phyloP scores from a whole-genome alignment of 2,329 filamentous ascomycete genomes.

The Arthrobotrys conoides region DNA sequence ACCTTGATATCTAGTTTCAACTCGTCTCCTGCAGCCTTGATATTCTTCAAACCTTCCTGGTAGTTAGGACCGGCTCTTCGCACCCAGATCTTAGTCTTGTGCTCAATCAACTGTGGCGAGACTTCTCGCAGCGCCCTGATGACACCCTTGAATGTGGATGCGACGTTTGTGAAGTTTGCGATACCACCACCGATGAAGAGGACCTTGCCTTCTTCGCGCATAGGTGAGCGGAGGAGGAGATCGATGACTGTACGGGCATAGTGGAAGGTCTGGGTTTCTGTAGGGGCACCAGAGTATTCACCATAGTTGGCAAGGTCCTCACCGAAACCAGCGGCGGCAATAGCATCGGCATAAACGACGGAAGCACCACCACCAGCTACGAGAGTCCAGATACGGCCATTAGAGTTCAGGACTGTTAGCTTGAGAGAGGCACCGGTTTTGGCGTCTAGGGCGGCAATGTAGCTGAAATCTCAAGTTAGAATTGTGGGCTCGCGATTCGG shows the following conservation, averaged over 20 bases:
- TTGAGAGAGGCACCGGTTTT: slow-evolving; percentile 99
- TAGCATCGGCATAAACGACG: slow-evolving; percentile 98
- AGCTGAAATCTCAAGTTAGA: slow-evolving; percentile 67
- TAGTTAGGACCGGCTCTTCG: slow-evolving; percentile 86
- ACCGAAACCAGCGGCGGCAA: slow-evolving; percentile 94
- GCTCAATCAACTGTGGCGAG: slow-evolving; percentile 86
- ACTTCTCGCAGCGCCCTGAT: slow-evolving; percentile 96
- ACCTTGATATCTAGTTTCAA: slow-evolving; percentile 96
- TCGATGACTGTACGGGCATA: slow-evolving; percentile 97
- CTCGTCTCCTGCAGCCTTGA: slow-evolving; percentile 95
- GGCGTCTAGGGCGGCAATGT: slow-evolving; percentile 97
- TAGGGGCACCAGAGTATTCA: slow-evolving; percentile 99
- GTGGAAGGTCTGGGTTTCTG: slow-evolving; percentile 99
- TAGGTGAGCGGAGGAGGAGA: slow-evolving; percentile 93
- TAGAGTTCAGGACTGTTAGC: slow-evolving; percentile 92
- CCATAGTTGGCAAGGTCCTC: slow-evolving; percentile 99
- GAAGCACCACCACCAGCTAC: slow-evolving; percentile 99
- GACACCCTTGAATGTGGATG: slow-evolving; percentile 99
- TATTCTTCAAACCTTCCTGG: slow-evolving; percentile 99
- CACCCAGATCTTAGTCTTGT: slow-evolving; percentile 99
- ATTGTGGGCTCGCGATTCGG: background rate
- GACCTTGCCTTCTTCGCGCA: slow-evolving; percentile 91
- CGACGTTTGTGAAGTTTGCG: slow-evolving; percentile 99
- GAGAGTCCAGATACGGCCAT: slow-evolving; percentile 95
- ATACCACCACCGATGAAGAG: slow-evolving; percentile 99